phyloP scores from a whole-genome alignment of 2,329 filamentous ascomycete genomes.

The Rosellinia necatrix region DNA sequence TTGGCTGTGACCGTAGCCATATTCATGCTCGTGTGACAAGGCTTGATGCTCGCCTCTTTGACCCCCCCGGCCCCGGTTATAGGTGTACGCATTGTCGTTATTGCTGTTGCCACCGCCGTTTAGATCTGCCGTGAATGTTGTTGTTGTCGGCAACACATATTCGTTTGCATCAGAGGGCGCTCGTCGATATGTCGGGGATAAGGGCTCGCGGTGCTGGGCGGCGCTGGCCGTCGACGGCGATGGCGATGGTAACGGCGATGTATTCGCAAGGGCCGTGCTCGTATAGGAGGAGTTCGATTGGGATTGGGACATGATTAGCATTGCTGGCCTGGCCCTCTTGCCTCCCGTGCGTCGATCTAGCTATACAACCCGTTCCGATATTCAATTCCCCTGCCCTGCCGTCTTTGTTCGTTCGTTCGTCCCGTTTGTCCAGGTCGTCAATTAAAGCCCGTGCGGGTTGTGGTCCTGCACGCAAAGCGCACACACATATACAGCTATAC shows the following conservation, averaged over 20 bases:
- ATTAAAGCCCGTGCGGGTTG: background rate
- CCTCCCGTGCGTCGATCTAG: background rate
- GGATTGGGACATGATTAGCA: conserved; percentile 17
- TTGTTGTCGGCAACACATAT: conserved; percentile 1
- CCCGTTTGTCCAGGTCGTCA: background rate
- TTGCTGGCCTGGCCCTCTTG: background rate
- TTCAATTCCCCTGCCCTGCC: background rate
- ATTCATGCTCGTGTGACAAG: conserved; percentile 1
- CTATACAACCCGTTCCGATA: background rate
- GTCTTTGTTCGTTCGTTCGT: conserved; percentile 10
- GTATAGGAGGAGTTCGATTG: conserved; percentile 16
- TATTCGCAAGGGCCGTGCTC: conserved; percentile 9
- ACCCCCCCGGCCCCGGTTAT: conserved; percentile 15
- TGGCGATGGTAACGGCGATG: conserved; percentile 10
- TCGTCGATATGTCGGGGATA: conserved; percentile 10
- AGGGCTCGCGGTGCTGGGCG: background rate
- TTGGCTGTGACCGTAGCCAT: background rate
- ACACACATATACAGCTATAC: conserved; percentile 3
- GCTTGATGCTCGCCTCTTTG: conserved; percentile 1
- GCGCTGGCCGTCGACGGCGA: conserved; percentile 4
- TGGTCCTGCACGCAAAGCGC: conserved; percentile 12
- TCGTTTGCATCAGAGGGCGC: conserved; percentile 6
- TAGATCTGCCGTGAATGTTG: conserved; percentile 13
- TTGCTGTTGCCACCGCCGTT: background rate
- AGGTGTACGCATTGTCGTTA: conserved; percentile 8